Percentiles rank a stretch among this genome's conserved stretches.
Conservation (phyloP, 176 grass and related monocot genomes). For the Avena insularis region DNA sequence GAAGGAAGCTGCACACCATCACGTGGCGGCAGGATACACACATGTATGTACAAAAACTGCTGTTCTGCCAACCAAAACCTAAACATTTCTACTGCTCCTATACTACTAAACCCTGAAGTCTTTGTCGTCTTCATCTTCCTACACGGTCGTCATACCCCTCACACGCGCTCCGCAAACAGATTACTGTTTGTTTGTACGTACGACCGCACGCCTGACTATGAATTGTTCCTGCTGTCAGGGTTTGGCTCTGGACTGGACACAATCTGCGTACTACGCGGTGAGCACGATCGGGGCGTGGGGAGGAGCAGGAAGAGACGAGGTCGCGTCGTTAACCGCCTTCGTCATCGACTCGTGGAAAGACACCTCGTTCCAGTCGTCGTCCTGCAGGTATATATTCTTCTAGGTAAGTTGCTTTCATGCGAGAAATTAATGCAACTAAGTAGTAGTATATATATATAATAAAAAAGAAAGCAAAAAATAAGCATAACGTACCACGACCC, state of each 20-base stretch:
- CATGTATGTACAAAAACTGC: too few species aligned
- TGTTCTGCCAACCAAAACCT: too few species aligned
- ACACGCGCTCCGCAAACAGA: too few species aligned
- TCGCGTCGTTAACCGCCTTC: conserved; percentile 63
- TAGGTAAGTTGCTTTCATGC: not conserved
- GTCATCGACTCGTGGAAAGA: conserved; percentile 66
- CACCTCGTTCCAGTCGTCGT: conserved; percentile 70
- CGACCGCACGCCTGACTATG: not conserved
- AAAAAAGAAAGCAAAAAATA: not conserved
- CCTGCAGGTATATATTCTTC: conserved; percentile 45
- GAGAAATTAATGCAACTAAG: not conserved
- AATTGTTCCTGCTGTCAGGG: not conserved
- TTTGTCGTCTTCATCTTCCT: too few species aligned
- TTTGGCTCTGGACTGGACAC: not conserved
- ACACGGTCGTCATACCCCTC: too few species aligned
- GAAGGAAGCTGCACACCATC: too few species aligned
- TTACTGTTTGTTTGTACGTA: not conserved
- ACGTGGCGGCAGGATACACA: too few species aligned
- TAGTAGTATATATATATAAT: not conserved
- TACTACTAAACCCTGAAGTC: too few species aligned
- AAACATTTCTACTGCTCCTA: too few species aligned
- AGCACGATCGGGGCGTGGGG: conserved; percentile 8
- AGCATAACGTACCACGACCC: conserved; percentile 48
- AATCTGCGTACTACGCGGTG: conserved; percentile 11
- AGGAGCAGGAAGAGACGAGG: not conserved